Base-by-base conservation (phyloP, 768 basidiomycete species). In the Astraeus odoratus region DNA sequence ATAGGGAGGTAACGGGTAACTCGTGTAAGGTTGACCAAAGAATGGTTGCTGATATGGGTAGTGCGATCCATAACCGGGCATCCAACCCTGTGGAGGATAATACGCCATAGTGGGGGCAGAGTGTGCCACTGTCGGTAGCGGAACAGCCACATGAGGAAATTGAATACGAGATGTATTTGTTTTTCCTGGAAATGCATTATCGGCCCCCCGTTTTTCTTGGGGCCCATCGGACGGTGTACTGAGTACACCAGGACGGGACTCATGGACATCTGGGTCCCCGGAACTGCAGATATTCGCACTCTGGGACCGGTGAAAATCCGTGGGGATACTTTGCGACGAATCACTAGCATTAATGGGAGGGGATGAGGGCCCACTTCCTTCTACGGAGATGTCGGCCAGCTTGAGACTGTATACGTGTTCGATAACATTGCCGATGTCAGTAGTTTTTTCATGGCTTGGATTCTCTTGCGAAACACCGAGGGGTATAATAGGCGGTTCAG, bases 21-120 rank as follows among this genome's bases (percentile, higher is more conserved):
- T 65, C n/a, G 72, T 57, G 51, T 72, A 78, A 23, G 70, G 69
- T 15, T 52, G 60, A 3, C 65, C 55, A 46, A 75, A 63, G 47
- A 73, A 79, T 23, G 76, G 73, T 48, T 78, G 55, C 25, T 72
- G 75, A 51, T 76, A 81, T 19, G 71, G 73, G 48, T 74, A 65
- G 18, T 69, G 73, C 23, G 69, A 71, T n/a, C 70, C 57, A 55
- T 73, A 80, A 9, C 72, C 67, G 30, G 73, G 72, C 39, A 76
- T 60, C 81, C 81, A 82, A 26, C 73, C 68, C 35, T 68, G 64
- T 20, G 67, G 60, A 30, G 66, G 67, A 55, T 72, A 74, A 51
- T 72, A 80, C 19, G 68, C 70, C n/a, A 69, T 57, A 20, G 67
- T 56, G 8, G 72, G 65, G 25, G 70, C 44, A 12, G 72, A 51